phyloP scores from a whole-genome alignment of 2,329 filamentous ascomycete species.

The Alternaria burnsii region DNA sequence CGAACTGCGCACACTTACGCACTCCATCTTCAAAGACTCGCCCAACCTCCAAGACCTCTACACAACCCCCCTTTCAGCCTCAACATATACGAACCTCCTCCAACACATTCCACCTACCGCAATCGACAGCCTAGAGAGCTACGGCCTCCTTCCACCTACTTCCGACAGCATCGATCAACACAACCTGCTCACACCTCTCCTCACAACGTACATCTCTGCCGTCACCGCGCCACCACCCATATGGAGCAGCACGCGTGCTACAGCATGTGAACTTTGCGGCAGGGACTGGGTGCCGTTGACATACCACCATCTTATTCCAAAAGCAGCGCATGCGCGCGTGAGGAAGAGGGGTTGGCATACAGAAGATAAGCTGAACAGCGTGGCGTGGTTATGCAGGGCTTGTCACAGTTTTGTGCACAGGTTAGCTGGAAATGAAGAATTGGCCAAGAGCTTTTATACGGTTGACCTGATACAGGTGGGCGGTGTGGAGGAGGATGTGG shows the following conservation, averaged over 20 bases:
- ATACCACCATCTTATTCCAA: constrained; percentile 89
- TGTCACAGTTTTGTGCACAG: constrained; percentile 86
- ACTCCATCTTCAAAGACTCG: constrained; percentile 64
- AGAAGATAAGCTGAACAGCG: constrained; percentile 76
- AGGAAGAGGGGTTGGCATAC: constrained; percentile 82
- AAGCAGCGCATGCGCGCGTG: constrained; percentile 76
- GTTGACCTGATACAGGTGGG: constrained; percentile 74
- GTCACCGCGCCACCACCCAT: constrained; percentile 70
- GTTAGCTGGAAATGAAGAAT: constrained; percentile 77
- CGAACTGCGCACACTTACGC: constrained; percentile 68
- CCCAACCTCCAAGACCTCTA: constrained; percentile 64
- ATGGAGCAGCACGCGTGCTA: constrained; percentile 65
- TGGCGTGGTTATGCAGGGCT: constrained; percentile 85
- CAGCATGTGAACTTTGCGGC: constrained; percentile 76
- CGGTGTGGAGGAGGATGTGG: constrained; percentile 71
- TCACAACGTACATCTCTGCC: constrained; percentile 69
- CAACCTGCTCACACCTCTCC: constrained; percentile 68
- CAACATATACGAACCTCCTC: constrained; percentile 59
- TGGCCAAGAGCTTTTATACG: constrained; percentile 76
- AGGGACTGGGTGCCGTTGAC: constrained; percentile 78
- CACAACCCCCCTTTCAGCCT: constrained; percentile 63
- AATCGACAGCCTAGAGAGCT: constrained; percentile 72
- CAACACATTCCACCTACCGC: constrained; percentile 67
- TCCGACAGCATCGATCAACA: constrained; percentile 50
- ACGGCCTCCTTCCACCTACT: constrained; percentile 65